Conservation (phyloP, 495 filamentous ascomycete species). For the Endocarpon pusillum region DNA sequence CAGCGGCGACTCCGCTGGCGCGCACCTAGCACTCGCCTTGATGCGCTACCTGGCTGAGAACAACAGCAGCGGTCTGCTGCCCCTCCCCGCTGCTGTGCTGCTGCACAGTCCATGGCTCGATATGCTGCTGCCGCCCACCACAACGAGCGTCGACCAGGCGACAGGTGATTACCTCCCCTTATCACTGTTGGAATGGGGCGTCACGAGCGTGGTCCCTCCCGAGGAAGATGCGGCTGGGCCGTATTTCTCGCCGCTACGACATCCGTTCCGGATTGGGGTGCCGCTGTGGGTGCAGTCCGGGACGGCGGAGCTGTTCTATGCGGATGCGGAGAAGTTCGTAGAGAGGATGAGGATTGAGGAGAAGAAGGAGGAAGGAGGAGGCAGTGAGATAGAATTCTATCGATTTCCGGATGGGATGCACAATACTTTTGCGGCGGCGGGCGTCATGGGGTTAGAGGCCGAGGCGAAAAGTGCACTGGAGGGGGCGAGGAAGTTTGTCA, state of each 20-base stretch:
- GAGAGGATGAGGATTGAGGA: slow-evolving; percentile 13
- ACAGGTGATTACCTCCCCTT: slow-evolving; percentile 17
- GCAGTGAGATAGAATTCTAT: too few relatives aligned
- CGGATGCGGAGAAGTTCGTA: slow-evolving; percentile 12
- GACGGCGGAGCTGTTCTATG: slow-evolving; percentile 16
- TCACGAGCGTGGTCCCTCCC: slow-evolving; percentile 8
- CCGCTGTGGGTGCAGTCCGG: slow-evolving; percentile 20
- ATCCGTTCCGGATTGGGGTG: slow-evolving; percentile 14
- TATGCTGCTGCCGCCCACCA: neutral
- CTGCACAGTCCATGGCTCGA: slow-evolving; percentile 21
- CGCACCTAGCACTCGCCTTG: slow-evolving; percentile 21
- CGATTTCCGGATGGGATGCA: too few relatives aligned
- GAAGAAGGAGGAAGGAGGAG: too few relatives aligned
- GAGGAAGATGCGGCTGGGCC: slow-evolving; percentile 4
- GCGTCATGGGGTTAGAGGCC: too few relatives aligned
- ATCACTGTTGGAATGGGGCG: slow-evolving; percentile 16
- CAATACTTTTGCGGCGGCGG: too few relatives aligned
- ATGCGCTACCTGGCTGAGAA: slow-evolving; percentile 17
- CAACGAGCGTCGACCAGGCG: slow-evolving; percentile 6
- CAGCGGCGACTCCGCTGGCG: slow-evolving; percentile 29
- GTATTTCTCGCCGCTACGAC: slow-evolving; percentile 12
- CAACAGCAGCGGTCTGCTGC: neutral
- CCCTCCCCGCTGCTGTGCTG: slow-evolving; percentile 7
- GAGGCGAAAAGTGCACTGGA: too few relatives aligned
- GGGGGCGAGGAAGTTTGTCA: too few relatives aligned